A percentile compares a stretch with the other conserved stretches of the same genome.
Evolutionary conservation across 2,329 filamentous ascomycete species (phyloP).

Genomic region (Arthrinium puccinioides): DNA sequence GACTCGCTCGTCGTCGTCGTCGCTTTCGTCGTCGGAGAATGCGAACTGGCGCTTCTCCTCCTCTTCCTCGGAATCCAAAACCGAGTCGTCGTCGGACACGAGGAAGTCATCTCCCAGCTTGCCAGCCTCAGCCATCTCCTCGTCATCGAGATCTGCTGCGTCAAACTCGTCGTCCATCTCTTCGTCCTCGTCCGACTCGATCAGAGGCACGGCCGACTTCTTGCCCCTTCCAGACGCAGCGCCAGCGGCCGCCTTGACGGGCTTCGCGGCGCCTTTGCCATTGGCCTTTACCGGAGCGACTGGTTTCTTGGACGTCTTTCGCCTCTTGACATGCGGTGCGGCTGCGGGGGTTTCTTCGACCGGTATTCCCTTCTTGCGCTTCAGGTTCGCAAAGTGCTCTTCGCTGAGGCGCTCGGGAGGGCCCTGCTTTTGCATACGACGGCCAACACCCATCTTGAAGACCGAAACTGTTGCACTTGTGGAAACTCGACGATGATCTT

Average conservation of each 20-base stretch:
- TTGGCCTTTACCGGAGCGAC: slow-evolving; percentile 15
- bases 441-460: slow-evolving; percentile 2
- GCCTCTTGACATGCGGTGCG: slow-evolving; percentile 58
- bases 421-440: slow-evolving; percentile 4
- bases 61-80: slow-evolving; percentile 67
- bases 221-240: too few species aligned
- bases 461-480: too few species aligned
- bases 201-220: too few species aligned
- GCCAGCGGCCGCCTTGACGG: slow-evolving; percentile 20
- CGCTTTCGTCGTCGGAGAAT: slow-evolving; percentile 96
- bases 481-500: too few species aligned
- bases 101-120: not conserved
- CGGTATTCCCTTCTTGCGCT: slow-evolving; percentile 74
- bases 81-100: slow-evolving; percentile 46
- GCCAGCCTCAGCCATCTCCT: not conserved
- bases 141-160: slow-evolving; percentile 23
- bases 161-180: slow-evolving; percentile 20
- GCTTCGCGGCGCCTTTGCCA: slow-evolving; percentile 24
- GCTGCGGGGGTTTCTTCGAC: slow-evolving; percentile 49
- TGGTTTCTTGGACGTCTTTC: slow-evolving; percentile 25
- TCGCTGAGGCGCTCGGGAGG: slow-evolving; percentile 36
- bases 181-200: not conserved
- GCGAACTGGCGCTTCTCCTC: slow-evolving; percentile 48
- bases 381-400: slow-evolving; percentile 66
- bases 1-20: slow-evolving; percentile 85